Evolutionary conservation across 1,284 basidiomycete species (phyloP).

Genomic region (Rhodotorula sp.): DNA sequence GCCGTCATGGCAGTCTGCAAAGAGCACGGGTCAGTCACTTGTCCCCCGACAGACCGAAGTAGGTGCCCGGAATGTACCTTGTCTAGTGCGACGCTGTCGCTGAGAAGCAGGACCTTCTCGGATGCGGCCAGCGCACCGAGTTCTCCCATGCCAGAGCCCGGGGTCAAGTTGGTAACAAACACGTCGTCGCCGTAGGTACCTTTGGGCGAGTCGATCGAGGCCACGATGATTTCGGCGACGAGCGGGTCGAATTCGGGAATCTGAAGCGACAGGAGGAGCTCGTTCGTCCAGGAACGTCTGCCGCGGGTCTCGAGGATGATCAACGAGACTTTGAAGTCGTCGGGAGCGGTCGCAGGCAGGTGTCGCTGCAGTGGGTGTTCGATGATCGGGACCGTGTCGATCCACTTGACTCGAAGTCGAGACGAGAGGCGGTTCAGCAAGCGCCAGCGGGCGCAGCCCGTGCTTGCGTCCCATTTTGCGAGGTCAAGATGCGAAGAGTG

Average conservation of each 20-base stretch:
- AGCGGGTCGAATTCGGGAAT: conserved; percentile 16
- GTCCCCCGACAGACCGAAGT: neutral
- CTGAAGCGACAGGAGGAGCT: conserved; percentile 16
- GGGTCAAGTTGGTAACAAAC: conserved; percentile 10
- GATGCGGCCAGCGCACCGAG: conserved; percentile 9
- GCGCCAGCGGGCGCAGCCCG: conserved; percentile 30
- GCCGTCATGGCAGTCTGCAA: conserved; percentile 25
- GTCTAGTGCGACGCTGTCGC: conserved; percentile 34
- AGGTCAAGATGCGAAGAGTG: conserved; percentile 31
- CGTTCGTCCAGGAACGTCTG: conserved; percentile 13
- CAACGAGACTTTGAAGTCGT: conserved; percentile 23
- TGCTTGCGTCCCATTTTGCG: conserved; percentile 18
- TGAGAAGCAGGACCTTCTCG: conserved; percentile 24
- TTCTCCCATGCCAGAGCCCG: conserved; percentile 20
- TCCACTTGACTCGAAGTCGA: conserved; percentile 29
- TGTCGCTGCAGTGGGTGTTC: conserved; percentile 36
- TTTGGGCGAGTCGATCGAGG: conserved; percentile 20
- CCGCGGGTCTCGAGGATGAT: conserved; percentile 31
- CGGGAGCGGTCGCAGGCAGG: conserved; percentile 16
- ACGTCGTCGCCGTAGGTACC: conserved; percentile 7
- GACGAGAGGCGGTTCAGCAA: conserved; percentile 26
- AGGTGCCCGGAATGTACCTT: conserved; percentile 14
- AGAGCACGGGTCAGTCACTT: neutral
- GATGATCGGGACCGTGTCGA: conserved; percentile 36
- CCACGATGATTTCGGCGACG: conserved; percentile 23